A percentile compares a stretch with the other conserved stretches of the same genome.
Evolutionary conservation across 2,329 filamentous ascomycete species (phyloP).

Genomic region (Xylariaceae sp.): DNA sequence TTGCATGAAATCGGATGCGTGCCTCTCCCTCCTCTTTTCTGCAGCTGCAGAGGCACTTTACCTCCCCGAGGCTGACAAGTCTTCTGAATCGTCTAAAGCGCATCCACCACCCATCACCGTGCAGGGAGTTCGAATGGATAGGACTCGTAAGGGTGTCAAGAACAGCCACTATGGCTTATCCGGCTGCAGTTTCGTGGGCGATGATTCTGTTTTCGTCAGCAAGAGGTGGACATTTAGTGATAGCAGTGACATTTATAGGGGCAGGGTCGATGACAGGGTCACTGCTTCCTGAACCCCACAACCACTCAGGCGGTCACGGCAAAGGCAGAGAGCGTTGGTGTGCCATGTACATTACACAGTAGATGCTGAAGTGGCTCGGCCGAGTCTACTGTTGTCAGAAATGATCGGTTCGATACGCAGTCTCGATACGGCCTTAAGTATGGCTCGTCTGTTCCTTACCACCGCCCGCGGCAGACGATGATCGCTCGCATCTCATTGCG

Average conservation of each 20-base stretch:
- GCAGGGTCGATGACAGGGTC: conserved; percentile 16
- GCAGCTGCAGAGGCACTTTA: conserved; percentile 13
- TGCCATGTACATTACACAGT: no score
- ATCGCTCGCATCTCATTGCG: no score
- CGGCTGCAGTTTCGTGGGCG: conserved; percentile 9
- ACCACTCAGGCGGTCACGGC: no score
- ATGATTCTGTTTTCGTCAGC: conserved; percentile 4
- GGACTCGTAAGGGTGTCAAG: conserved; percentile 13
- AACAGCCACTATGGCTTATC: conserved; percentile 12
- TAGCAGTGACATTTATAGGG: conserved; percentile 16
- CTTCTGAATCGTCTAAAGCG: not conserved
- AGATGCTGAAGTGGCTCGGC: no score
- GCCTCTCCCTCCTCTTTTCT: no score
- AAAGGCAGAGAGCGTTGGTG: no score
- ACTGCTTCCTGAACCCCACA: not conserved
- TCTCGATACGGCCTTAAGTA: no score
- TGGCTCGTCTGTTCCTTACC: no score
- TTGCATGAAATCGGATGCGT: conserved; percentile 7
- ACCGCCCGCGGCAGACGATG: no score
- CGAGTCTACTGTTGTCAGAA: no score
- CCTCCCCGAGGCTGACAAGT: conserved; percentile 4
- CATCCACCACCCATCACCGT: conserved; percentile 14
- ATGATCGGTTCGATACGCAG: no score
- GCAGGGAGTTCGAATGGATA: conserved; percentile 7
- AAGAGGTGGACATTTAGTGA: conserved; percentile 15